These are phyloP conservation scores for Millerozyma acaciae DNA, from an alignment of 805 yeast species.

Conservation along the genomic window DNA sequence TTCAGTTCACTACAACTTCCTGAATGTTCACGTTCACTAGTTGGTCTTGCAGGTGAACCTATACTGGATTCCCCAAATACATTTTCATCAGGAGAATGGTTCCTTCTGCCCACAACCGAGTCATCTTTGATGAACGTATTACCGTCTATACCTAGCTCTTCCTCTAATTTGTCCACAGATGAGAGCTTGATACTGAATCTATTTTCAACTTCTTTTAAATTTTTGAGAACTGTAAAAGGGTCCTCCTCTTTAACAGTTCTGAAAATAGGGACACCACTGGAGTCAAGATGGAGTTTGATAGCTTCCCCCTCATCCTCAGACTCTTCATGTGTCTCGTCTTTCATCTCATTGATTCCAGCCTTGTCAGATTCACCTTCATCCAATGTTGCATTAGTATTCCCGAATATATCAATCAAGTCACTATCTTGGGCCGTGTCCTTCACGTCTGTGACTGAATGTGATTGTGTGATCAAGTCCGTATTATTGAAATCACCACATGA, in stretches of 20 bases:
- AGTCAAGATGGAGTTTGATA: slow-evolving; percentile 4
- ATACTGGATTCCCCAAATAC: not conserved
- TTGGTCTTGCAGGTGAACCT: not conserved
- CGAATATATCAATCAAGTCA: no score
- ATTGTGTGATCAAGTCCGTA: no score
- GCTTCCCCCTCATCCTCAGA: slow-evolving; percentile 1
- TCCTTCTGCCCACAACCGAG: slow-evolving; percentile 3
- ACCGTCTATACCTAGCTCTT: slow-evolving; percentile 12
- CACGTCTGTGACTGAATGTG: no score
- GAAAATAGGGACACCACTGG: slow-evolving; percentile 18
- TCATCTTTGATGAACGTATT: not conserved
- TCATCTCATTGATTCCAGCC: not conserved
- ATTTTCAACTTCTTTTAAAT: slow-evolving; percentile 20
- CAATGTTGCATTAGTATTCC: no score
- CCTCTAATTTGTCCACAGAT: slow-evolving; percentile 18
- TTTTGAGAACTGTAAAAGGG: slow-evolving; percentile 18
- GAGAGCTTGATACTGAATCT: slow-evolving; percentile 21
- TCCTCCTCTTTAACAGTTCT: slow-evolving; percentile 22
- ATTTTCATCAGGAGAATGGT: slow-evolving; percentile 11
- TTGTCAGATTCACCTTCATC: no score
- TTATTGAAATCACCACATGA: no score
- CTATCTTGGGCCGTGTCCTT: no score
- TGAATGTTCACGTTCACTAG: not conserved
- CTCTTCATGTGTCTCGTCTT: slow-evolving; percentile 5
- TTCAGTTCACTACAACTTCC: no score